These are phyloP conservation scores for Mycena sanguinolenta DNA, from an alignment of 768 basidiomycete genomes.

Conservation along the genomic window DNA sequence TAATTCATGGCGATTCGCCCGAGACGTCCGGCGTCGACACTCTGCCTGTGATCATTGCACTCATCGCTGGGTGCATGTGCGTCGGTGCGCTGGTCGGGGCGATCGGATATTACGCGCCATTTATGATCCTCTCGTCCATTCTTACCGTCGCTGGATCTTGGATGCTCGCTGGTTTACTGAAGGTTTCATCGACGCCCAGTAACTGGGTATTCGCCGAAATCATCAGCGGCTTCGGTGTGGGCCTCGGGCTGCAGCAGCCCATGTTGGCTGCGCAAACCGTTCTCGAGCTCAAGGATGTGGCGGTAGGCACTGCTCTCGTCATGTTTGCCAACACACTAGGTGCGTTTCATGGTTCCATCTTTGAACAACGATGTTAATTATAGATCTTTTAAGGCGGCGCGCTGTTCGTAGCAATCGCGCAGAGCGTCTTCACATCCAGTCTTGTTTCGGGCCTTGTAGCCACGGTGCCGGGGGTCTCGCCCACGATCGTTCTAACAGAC, in stretches of 20 bases:
- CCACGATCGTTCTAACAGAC: conserved; percentile 14
- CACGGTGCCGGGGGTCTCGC: conserved; percentile 25
- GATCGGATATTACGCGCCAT: conserved; percentile 53
- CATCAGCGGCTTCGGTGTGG: conserved; percentile 47
- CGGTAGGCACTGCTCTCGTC: conserved; percentile 35
- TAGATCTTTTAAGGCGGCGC: conserved; percentile 30
- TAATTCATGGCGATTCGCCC: conserved; percentile 52
- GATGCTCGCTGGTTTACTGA: conserved; percentile 47
- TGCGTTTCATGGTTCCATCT: conserved; percentile 19
- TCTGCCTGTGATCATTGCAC: conserved; percentile 52
- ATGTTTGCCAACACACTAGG: conserved; percentile 41
- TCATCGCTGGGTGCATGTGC: conserved; percentile 54
- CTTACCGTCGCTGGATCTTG: conserved; percentile 52
- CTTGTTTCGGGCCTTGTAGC: conserved; percentile 15
- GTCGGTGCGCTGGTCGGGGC: conserved; percentile 51
- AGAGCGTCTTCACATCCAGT: conserved; percentile 32
- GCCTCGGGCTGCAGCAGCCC: conserved; percentile 41
- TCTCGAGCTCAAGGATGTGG: conserved; percentile 34
- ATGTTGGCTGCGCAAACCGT: conserved; percentile 38
- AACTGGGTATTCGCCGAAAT: conserved; percentile 41
- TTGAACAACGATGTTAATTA: conserved; percentile 43
- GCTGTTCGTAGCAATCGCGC: conserved; percentile 35
- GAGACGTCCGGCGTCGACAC: conserved; percentile 47
- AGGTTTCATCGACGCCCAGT: conserved; percentile 35
- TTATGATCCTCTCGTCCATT: conserved; percentile 44